These are phyloP conservation scores for Zygoascus bituminiphila DNA, from an alignment of 805 yeast species.

Conservation along the genomic window DNA sequence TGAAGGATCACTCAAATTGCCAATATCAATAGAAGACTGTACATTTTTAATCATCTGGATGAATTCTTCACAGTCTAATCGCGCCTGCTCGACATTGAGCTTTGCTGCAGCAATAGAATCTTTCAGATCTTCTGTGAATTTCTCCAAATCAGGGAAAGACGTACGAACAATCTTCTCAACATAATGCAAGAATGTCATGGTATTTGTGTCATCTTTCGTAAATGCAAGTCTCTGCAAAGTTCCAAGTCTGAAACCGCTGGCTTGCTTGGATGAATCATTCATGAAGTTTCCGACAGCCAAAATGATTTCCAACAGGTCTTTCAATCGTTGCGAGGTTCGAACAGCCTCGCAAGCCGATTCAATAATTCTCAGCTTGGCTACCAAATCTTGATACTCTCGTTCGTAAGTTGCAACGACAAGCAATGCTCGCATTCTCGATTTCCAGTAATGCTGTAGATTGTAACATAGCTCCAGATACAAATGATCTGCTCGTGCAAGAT, in stretches of 20 bases:
- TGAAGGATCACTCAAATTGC: slow-evolving; percentile 73
- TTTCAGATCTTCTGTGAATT: slow-evolving; percentile 65
- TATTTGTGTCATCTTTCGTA: slow-evolving; percentile 80
- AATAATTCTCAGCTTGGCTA: slow-evolving; percentile 54
- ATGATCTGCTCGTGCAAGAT: slow-evolving; percentile 80
- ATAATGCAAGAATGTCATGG: slow-evolving; percentile 84
- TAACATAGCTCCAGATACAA: slow-evolving; percentile 74
- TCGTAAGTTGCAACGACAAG: slow-evolving; percentile 61
- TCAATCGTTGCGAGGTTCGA: slow-evolving; percentile 56
- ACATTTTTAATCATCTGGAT: slow-evolving; percentile 58
- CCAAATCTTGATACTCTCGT: slow-evolving; percentile 68
- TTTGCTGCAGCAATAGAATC: slow-evolving; percentile 55
- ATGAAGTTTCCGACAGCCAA: slow-evolving; percentile 90
- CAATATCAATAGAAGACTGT: slow-evolving; percentile 64
- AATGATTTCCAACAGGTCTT: slow-evolving; percentile 71
- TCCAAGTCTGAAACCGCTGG: slow-evolving; percentile 82
- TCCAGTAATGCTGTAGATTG: slow-evolving; percentile 86
- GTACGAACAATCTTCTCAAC: slow-evolving; percentile 83
- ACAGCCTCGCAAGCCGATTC: slow-evolving; percentile 69
- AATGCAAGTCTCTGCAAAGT: slow-evolving; percentile 86
- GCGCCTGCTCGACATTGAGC: slow-evolving; percentile 73
- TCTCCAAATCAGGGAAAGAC: slow-evolving; percentile 69
- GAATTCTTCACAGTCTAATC: slow-evolving; percentile 60
- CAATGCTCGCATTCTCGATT: slow-evolving; percentile 79
- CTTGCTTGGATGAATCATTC: slow-evolving; percentile 91